Conservation (phyloP, 306 rosid species). For the Trifolium subterraneum region DNA sequence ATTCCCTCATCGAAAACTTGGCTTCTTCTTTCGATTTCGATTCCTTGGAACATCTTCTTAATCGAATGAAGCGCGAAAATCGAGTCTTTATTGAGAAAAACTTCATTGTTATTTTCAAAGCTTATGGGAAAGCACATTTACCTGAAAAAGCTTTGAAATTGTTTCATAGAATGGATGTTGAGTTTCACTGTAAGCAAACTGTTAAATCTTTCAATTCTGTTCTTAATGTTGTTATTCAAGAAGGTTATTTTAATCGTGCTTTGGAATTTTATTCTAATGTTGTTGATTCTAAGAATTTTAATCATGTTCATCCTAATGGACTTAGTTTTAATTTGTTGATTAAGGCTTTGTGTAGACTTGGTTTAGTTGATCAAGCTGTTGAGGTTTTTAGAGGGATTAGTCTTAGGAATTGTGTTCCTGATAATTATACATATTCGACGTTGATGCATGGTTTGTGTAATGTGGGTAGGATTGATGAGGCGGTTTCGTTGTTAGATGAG, state of each 20-base stretch:
- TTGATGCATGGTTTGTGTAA: conserved; percentile 91
- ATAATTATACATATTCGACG: conserved; percentile 71
- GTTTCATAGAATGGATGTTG: conserved; percentile 77
- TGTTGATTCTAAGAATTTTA: conserved; percentile 39
- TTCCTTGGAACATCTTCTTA: conserved; percentile 66
- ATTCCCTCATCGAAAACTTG: conserved; percentile 69
- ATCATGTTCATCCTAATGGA: conserved; percentile 59
- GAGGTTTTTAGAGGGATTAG: conserved; percentile 79
- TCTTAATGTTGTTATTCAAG: conserved; percentile 79
- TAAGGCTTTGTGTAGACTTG: conserved; percentile 82
- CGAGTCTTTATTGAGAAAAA: conserved; percentile 62
- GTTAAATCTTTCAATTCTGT: conserved; percentile 87
- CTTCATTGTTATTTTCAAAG: conserved; percentile 73
- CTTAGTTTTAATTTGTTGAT: conserved; percentile 84
- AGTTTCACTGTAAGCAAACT: conserved; percentile 76
- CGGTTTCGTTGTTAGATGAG: conserved; percentile 79
- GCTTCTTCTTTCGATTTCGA: conserved; percentile 61
- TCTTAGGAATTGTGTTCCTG: conserved; percentile 62
- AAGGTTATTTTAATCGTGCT: conserved; percentile 57
- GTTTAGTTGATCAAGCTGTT: conserved; percentile 78
- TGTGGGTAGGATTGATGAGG: conserved; percentile 81
- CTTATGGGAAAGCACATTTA: conserved; percentile 86
- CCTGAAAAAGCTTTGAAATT: conserved; percentile 73
- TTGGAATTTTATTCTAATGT: conserved; percentile 64
- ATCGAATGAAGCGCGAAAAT: conserved; percentile 69